A percentile compares a stretch with the other conserved stretches of the same genome.
These are phyloP conservation scores for Salvia hispanica DNA, from an alignment of 257 asterid species.

Conservation along the genomic window DNA sequence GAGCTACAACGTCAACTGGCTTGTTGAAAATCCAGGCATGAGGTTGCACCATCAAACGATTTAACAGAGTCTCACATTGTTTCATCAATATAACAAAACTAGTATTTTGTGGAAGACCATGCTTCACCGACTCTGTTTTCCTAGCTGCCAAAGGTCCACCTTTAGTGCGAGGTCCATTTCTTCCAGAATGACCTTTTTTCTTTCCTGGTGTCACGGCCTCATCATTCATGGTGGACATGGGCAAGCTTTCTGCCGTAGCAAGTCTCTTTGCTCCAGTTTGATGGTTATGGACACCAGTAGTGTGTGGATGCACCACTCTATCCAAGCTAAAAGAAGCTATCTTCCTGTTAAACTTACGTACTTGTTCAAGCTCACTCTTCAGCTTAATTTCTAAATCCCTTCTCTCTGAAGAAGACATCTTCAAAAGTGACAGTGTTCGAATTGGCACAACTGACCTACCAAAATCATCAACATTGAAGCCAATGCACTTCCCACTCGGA, in stretches of 20 bases:
- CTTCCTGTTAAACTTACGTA: constrained; percentile 61
- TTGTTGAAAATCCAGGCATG: constrained; percentile 62
- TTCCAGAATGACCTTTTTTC: constrained; percentile 50
- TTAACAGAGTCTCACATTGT: constrained; percentile 63
- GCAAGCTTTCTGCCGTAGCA: constrained; percentile 44
- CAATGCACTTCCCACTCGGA: constrained; percentile 40
- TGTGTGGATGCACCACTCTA: constrained; percentile 37
- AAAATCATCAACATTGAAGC: constrained; percentile 45
- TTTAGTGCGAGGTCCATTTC: constrained; percentile 65
- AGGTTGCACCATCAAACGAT: constrained; percentile 56
- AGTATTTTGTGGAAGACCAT: constrained; percentile 37
- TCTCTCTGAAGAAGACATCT: constrained; percentile 62
- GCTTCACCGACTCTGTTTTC: constrained; percentile 45
- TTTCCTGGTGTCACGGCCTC: constrained; percentile 40
- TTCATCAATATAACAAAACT: constrained; percentile 56
- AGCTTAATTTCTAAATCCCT: constrained; percentile 57
- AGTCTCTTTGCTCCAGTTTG: constrained; percentile 53
- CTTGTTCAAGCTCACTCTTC: constrained; percentile 69
- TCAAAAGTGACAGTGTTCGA: constrained; percentile 50
- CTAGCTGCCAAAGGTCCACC: constrained; percentile 45
- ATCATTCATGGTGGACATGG: constrained; percentile 33
- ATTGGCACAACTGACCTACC: constrained; percentile 60
- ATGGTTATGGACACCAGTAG: constrained; percentile 44
- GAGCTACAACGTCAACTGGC: constrained; percentile 73
- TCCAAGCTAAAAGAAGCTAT: constrained; percentile 41